A percentile compares a stretch with the other conserved stretches of the same genome.
These are phyloP conservation scores for Gossypium raimondii DNA, from an alignment of 345 rosid genomes.

Conservation along the genomic window DNA sequence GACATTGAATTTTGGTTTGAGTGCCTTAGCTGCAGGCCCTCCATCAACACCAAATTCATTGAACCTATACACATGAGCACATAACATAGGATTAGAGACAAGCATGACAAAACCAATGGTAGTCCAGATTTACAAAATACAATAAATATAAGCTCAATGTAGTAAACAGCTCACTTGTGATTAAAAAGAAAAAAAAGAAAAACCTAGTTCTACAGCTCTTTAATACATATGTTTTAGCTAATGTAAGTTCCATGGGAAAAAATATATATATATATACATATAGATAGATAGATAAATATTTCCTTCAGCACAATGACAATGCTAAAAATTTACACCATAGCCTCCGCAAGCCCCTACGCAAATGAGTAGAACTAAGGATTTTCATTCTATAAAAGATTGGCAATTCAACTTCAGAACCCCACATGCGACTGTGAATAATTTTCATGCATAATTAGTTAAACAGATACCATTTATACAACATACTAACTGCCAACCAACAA, in stretches of 20 bases:
- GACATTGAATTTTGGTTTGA: slow-evolving; percentile 41
- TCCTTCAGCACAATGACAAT: neutral
- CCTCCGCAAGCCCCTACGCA: neutral
- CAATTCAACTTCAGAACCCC: neutral
- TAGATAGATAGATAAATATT: neutral
- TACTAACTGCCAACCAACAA: neutral
- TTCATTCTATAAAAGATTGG: neutral
- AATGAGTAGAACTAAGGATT: neutral
- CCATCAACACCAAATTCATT: slow-evolving; percentile 61
- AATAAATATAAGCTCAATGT: neutral
- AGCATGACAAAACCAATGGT: neutral
- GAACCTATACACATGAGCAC: slow-evolving; percentile 37
- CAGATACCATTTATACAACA: neutral
- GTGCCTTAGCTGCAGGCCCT: slow-evolving; percentile 48
- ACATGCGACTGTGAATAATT: neutral
- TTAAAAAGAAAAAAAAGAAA: neutral
- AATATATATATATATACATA: no score
- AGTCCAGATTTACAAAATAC: neutral
- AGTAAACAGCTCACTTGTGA: neutral
- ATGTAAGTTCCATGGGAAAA: neutral
- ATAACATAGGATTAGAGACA: neutral
- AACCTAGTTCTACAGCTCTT: neutral
- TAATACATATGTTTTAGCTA: neutral
- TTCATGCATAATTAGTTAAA: neutral
- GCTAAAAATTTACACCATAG: neutral